Evolutionary conservation across 2,329 filamentous ascomycete species (phyloP), one percentile per base, ranked within the genome.

Genomic region (Cercospora sojina): DNA sequence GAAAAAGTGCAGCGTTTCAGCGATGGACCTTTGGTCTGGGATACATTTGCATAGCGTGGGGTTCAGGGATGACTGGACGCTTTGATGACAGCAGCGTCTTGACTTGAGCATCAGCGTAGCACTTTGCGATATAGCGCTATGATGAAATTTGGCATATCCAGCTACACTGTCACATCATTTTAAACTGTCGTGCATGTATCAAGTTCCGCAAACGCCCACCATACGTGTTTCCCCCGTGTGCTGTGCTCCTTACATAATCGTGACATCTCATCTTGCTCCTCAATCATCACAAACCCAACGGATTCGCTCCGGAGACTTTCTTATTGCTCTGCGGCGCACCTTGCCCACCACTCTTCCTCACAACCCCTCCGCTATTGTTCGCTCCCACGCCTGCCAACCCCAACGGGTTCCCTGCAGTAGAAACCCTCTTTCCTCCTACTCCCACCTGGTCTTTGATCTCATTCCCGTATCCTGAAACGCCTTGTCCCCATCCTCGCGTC

Each of bases 391-490:
- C 77, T 20, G 75, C 72, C 29, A 84, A 66, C 0, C 82, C 82
- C 7, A 84, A 73, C 3, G 82, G 82, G 70, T 84, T 84, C 23
- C 76, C 77, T 27, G 78, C 79, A 1, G 82, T 83, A 5, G 78
- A 73, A 18, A 81, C 78, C 3, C 82, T 76, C 35, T 77, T 72
- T 5, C 82, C 82, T 3, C 76, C 74, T 1, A 83, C 81, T 38
- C 79, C 80, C 0, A 82, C 79, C 5, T 76, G 73, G 70, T 84
- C 82, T 69, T 84, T 84, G 73, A 84, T 80, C 32, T 78, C 78
- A 72, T 84, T 84, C 27, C 82, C 82, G 66, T 84, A 83, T 47
- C 80, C 80, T 49, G 82, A 79, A 3, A 84, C 79, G 55, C 79
- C 76, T 71, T 83, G 81, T 62, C 81, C 82, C 82, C 81, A 83